Conservation (phyloP, 805 yeast species). For the Nakazawaea laoshanensis region DNA sequence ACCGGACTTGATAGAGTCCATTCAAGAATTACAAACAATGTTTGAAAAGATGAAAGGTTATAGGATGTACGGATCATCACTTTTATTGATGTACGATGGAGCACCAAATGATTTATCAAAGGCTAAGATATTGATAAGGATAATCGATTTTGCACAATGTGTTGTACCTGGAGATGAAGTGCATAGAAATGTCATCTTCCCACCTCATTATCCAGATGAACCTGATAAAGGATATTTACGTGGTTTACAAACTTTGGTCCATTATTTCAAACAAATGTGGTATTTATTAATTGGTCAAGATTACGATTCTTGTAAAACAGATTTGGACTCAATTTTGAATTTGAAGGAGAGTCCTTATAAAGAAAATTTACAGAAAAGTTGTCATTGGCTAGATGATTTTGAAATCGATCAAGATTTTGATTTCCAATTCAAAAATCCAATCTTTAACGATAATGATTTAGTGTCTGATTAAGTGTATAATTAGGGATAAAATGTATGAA, state of each 20-base stretch:
- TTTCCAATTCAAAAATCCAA: neutral
- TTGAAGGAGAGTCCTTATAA: slow-evolving; percentile 12
- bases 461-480: slow-evolving; percentile 10
- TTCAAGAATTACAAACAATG: slow-evolving; percentile 49
- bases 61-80: slow-evolving; percentile 85
- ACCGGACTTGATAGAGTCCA: slow-evolving; percentile 52
- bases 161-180: slow-evolving; percentile 55
- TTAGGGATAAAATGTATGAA: too few species aligned
- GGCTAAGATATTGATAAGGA: slow-evolving; percentile 39
- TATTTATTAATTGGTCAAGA: slow-evolving; percentile 37
- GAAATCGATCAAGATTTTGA: slow-evolving; percentile 16
- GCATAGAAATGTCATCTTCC: slow-evolving; percentile 41
- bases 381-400: slow-evolving; percentile 27
- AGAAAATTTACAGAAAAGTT: slow-evolving; percentile 13
- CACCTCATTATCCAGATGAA: slow-evolving; percentile 56
- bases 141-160: slow-evolving; percentile 95
- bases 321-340: slow-evolving; percentile 9
- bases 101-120: slow-evolving; percentile 5
- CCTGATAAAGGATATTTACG: slow-evolving; percentile 82
- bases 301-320: slow-evolving; percentile 18
- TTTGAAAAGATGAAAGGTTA: slow-evolving; percentile 59
- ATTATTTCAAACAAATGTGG: slow-evolving; percentile 58
- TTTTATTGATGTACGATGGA: slow-evolving; percentile 79
- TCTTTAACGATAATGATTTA: slow-evolving; percentile 5
- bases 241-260: slow-evolving; percentile 69